phyloP scores from a whole-genome alignment of 2,329 filamentous ascomycete genomes.

The Bisporella sp. region DNA sequence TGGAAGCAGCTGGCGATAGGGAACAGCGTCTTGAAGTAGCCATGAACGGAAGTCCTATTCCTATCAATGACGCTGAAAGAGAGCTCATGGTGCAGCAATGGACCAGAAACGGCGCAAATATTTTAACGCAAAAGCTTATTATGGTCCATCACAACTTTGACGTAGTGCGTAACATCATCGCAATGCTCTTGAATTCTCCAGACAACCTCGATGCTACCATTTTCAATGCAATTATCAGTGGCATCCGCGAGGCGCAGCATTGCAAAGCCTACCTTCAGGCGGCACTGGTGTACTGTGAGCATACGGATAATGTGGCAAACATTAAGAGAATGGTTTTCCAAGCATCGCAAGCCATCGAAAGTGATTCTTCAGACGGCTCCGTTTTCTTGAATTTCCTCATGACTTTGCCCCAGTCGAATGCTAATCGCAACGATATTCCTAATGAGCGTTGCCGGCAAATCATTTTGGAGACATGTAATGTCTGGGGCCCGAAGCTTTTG shows the following conservation, averaged over 20 bases:
- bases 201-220: constrained; percentile 47
- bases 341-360: constrained; percentile 14
- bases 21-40: constrained; percentile 33
- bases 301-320: constrained; percentile 15
- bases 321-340: constrained; percentile 15
- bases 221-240: constrained; percentile 29
- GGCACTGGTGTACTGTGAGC: constrained; percentile 23
- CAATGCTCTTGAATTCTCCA: constrained; percentile 43
- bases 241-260: constrained; percentile 15
- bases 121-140: constrained; percentile 62
- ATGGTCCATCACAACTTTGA: constrained; percentile 49
- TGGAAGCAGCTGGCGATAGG: constrained; percentile 31
- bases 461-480: constrained; percentile 33
- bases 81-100: constrained; percentile 39
- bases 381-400: constrained; percentile 27
- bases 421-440: constrained; percentile 29
- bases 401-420: constrained; percentile 13
- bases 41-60: constrained; percentile 27
- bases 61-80: constrained; percentile 40
- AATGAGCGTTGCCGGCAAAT: constrained; percentile 25
- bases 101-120: constrained; percentile 32
- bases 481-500: constrained; percentile 45
- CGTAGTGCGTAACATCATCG: constrained; percentile 49
- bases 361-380: constrained; percentile 23
- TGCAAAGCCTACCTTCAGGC: constrained; percentile 24